These are phyloP conservation scores for Amphibolis antarctica DNA, from an alignment of 106 monocot genomes.

Conservation along the genomic window DNA sequence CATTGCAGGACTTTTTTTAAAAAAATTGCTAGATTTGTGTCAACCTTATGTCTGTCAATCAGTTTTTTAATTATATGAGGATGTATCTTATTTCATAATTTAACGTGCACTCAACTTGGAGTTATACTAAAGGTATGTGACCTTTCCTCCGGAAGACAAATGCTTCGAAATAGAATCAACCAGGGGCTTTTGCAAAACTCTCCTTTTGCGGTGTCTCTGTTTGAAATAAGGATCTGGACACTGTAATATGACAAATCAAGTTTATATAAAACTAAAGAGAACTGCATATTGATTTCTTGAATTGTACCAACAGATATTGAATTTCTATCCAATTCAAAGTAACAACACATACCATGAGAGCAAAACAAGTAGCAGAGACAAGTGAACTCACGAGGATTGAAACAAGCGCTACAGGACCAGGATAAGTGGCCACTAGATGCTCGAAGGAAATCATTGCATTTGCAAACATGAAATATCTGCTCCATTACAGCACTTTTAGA, in stretches of 20 bases:
- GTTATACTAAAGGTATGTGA: too few relatives aligned
- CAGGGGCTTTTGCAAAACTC: slow-evolving; percentile 57
- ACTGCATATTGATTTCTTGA: not conserved
- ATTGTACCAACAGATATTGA: not conserved
- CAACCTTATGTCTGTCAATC: too few relatives aligned
- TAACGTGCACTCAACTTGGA: too few relatives aligned
- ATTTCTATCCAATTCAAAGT: not conserved
- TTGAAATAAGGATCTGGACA: slow-evolving; percentile 96
- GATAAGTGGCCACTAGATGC: slow-evolving; percentile 53
- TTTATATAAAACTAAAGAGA: not conserved
- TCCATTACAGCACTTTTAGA: not conserved
- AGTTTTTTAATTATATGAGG: too few relatives aligned
- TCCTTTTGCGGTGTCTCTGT: slow-evolving; percentile 82
- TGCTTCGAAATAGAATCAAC: slow-evolving; percentile 65
- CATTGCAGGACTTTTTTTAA: not conserved
- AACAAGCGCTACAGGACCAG: slow-evolving; percentile 60
- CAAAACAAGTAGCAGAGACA: not conserved
- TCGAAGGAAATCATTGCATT: slow-evolving; percentile 84
- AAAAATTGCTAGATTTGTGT: too few relatives aligned
- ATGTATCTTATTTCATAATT: too few relatives aligned
- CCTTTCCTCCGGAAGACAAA: slow-evolving; percentile 41
- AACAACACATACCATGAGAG: not conserved
- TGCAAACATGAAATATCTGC: slow-evolving; percentile 77
- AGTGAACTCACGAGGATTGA: slow-evolving; percentile 64
- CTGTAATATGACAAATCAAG: slow-evolving; percentile 15